phyloP scores from a whole-genome alignment of 805 yeast species.

The Nakazawaea pomicola region DNA sequence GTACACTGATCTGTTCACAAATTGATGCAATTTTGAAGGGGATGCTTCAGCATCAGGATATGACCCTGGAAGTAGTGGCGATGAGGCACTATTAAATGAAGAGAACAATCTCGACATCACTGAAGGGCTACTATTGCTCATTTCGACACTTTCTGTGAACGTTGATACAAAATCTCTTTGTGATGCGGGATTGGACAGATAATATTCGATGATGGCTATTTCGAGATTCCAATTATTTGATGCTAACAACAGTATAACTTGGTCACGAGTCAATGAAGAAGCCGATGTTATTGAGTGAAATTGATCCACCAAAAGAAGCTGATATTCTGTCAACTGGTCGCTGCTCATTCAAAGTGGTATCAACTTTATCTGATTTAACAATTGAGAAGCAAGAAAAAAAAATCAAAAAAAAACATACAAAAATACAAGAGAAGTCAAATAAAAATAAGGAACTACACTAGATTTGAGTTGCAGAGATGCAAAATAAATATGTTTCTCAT shows the following conservation, averaged over 20 bases:
- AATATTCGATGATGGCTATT: slow-evolving; percentile 20
- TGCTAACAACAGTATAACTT: slow-evolving; percentile 18
- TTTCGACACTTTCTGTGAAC: slow-evolving; percentile 4
- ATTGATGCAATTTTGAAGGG: slow-evolving; percentile 19
- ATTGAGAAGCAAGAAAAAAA: neutral
- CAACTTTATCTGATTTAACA: too few species aligned
- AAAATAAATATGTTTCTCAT: neutral
- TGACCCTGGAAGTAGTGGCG: slow-evolving; percentile 19
- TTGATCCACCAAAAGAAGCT: slow-evolving; percentile 2
- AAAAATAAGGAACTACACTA: too few species aligned
- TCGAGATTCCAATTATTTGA: slow-evolving; percentile 24
- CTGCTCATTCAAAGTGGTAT: slow-evolving; percentile 1
- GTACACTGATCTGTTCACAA: slow-evolving; percentile 14
- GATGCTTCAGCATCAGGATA: slow-evolving; percentile 14
- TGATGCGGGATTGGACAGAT: slow-evolving; percentile 17
- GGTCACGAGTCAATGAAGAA: slow-evolving; percentile 12
- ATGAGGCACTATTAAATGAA: neutral
- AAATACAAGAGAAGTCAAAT: too few species aligned
- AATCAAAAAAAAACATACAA: neutral
- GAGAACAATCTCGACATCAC: slow-evolving; percentile 1
- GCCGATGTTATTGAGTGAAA: slow-evolving; percentile 2
- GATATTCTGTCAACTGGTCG: slow-evolving; percentile 7
- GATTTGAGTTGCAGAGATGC: too few species aligned
- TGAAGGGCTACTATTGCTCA: slow-evolving; percentile 8
- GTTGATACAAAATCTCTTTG: slow-evolving; percentile 10